Evolutionary conservation across 495 filamentous ascomycete species (phyloP).

Genomic region (Tuber indicum): DNA sequence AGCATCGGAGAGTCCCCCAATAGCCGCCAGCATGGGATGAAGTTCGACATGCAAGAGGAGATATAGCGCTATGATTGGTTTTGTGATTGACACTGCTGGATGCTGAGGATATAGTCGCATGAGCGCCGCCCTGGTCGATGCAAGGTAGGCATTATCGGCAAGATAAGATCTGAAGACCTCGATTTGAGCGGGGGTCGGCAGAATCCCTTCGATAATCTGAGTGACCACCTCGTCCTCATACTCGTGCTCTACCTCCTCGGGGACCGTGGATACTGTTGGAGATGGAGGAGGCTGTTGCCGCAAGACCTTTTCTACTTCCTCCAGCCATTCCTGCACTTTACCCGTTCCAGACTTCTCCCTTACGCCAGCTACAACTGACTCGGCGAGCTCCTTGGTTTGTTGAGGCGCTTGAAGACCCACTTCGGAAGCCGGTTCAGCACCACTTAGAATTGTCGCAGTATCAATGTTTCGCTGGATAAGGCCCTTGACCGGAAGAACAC

Average conservation of each 20-base stretch:
- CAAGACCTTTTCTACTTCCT: constrained; percentile 40
- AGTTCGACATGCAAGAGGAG: constrained; percentile 74
- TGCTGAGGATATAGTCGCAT: constrained; percentile 36
- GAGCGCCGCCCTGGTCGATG: constrained; percentile 29
- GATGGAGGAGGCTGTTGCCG: constrained; percentile 30
- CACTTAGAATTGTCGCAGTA: constrained; percentile 27
- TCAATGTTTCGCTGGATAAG: constrained; percentile 33
- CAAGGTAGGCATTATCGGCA: constrained; percentile 22
- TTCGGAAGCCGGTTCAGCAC: constrained; percentile 10
- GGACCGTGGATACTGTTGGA: constrained; percentile 16
- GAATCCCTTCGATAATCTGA: constrained; percentile 40
- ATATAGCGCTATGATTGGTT: constrained; percentile 61
- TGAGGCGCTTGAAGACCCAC: constrained; percentile 14
- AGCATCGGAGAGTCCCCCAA: constrained; percentile 73
- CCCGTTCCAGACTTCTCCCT: constrained; percentile 32
- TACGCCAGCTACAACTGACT: constrained; percentile 37
- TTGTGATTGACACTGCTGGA: constrained; percentile 33
- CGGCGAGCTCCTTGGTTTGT: constrained; percentile 35
- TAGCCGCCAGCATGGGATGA: constrained; percentile 79
- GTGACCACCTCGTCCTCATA: constrained; percentile 40
- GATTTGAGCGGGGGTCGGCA: constrained; percentile 32
- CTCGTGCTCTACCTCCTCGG: constrained; percentile 30
- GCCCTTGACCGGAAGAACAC: constrained; percentile 39
- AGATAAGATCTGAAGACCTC: constrained; percentile 32
- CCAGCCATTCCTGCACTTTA: constrained; percentile 41